Evolutionary conservation across 129 eudicot genomes (phyloP), one percentile per base, ranked within the genome.

Genomic region (Flaveria robusta): DNA sequence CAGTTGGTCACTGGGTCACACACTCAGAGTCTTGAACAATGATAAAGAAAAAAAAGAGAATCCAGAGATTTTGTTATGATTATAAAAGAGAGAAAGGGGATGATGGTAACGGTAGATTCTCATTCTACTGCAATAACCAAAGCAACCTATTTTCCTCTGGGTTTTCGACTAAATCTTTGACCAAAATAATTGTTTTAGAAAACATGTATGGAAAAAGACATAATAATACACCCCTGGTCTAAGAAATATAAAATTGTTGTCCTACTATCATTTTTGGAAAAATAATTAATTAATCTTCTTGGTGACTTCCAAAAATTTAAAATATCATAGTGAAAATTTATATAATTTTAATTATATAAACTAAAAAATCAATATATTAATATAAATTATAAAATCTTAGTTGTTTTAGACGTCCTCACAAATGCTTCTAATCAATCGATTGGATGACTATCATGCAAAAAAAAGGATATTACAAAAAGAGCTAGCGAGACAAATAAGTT

Each of bases 51-150:
- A 42, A 80, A 66, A 68, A 67, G 64, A 76, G 79, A 66, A 80
- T 80, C 65, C 46, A 80, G 70, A 80, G 82, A 79, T 79, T 71
- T 79, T 66, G 75, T 80, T 66, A 66, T 80, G 84, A 80, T 80
- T 51, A 26, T 46, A 66, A 47, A 60, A 76, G 72, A 66, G 66
- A 73, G 74, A 82, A 66, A 81, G 79, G 77, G 66, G 68, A 41
- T 75, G 82, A 76, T 78, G 74, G 79, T 66, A 74, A 74, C 23
- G 74, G 77, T 63, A 63, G 86, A 88, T 85, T 79, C 83, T 66
- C 84, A 88, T 85, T 78, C 85, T 74, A 55, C 64, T 80, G 91
- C 86, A 85, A 90, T 87, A 84, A 90, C 87, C 92, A 90, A 85
- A 87, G 96, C 83, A 81, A 79, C 84, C 65, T 60, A 74, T 75